Conservation (phyloP, 2,329 filamentous ascomycete genomes). For the Scedosporium aurantiacum region DNA sequence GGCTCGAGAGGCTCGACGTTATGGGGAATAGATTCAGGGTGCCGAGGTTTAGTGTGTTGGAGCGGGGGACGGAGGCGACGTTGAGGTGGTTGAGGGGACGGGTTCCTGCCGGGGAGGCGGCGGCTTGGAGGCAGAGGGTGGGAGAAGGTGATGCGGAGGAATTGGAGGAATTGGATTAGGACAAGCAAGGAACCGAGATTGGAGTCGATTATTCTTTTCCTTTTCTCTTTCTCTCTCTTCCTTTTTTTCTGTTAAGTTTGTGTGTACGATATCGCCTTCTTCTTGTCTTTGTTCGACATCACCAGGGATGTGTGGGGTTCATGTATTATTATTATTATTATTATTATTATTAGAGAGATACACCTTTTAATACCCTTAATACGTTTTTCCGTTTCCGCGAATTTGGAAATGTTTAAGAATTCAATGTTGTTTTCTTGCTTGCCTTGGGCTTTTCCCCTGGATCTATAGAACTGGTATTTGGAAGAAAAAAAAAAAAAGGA, state of each 20-base stretch:
- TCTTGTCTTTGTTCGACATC: background rate
- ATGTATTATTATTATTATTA: conserved; percentile 2
- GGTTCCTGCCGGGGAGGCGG: conserved; percentile 53
- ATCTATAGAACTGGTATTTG: background rate
- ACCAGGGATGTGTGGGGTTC: background rate
- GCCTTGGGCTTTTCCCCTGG: background rate
- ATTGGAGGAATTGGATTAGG: conserved; percentile 6
- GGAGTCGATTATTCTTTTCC: background rate
- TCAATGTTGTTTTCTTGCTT: background rate
- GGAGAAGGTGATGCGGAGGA: conserved; percentile 22
- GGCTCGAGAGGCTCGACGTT: conserved; percentile 60
- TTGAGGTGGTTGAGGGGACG: conserved; percentile 70
- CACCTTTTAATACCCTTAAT: background rate
- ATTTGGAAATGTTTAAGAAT: background rate
- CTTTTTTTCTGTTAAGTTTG: too few species aligned
- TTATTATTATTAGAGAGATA: background rate
- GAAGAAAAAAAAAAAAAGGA: background rate
- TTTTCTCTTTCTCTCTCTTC: background rate
- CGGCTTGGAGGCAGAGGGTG: conserved; percentile 38
- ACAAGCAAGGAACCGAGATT: background rate
- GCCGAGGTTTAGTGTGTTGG: conserved; percentile 71
- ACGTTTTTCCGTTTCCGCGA: background rate
- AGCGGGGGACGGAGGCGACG: conserved; percentile 78
- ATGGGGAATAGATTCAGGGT: conserved; percentile 81
- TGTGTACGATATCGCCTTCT: background rate